Evolutionary conservation across 306 rosid species (phyloP), one percentile per base, ranked within the genome.

Genomic region (Citrullus mucosospermus): DNA sequence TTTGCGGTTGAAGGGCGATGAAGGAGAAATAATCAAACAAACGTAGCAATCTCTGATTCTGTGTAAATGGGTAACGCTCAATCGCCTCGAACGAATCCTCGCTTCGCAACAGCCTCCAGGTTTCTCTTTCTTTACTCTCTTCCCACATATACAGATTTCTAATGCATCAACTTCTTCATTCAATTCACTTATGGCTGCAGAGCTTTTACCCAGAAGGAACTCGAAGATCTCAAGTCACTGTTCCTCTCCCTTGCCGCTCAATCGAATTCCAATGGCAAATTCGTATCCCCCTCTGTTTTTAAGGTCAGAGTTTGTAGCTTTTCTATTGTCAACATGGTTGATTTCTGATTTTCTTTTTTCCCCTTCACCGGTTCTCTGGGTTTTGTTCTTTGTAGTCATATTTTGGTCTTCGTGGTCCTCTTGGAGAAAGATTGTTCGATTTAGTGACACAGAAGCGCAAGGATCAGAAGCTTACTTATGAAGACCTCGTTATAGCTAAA

Each of bases 401-500:
- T 88, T 92, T 90, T 78, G 88, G 82, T 84, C 85, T 92, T 20
- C 77, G 57, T 57, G 93, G 93, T 58, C 91, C 87, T 73, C 80
- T 95, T 48, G 97, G 97, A 57, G 96, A 87, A 69, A 84, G 97
- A 72, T 57, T 87, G 87, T 91, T 91, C 75, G 89, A 88, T 86
- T 84, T 95, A 50, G 89, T 87, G 83, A 82, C 96, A 25, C 95
- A 86, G 74, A 81, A 91, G 70, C 92, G 98, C 41, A 86, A 87
- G 87, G 97, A 94, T 84, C 86, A 86, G 39, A 84, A 76, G n/a
- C 87, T 95, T 81, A 87, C 91, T 39, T 91, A 89, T 79, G 92
- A 92, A 82, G 98, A 92, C 85, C 92, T 95, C 15, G 93, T 95
- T 54, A 41, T 92, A 65, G 89, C 97, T 79, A 95, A 95, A 84